Evolutionary conservation across 352 stramenopile species (phyloP), one percentile per base, ranked within the genome.

Genomic region (Globisporangium paddicum): DNA sequence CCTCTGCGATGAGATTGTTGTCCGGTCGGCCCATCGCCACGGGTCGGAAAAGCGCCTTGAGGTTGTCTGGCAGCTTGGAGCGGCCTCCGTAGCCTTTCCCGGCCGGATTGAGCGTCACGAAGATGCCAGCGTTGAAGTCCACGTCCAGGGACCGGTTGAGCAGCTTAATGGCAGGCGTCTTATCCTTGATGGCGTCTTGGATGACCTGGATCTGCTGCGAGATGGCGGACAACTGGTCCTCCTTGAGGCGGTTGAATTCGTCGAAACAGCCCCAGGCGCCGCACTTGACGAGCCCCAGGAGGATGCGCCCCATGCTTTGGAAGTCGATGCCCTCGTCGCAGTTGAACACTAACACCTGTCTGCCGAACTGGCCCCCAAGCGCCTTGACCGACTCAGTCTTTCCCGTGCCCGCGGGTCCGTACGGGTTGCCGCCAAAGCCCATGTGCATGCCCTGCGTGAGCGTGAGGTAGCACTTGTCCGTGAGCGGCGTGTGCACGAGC

Each of bases 181-280:
- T 72, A 26, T 92, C 85, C 63, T 97, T 98, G 54, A 98, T 97
- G 0, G 92, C 93, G 58, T 96, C 87, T 68, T 98, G 89, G 54
- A 98, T 98, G 18, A 97, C 69, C 58, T 98, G 90, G 58, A 98
- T 97, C 70, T 98, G 95, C 72, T 98, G 90, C 0, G 86, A 96
- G 60, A 98, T 94, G 7, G 90, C 94, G 1, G 87, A 97, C 18
- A 98, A 77, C 65, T 98, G 86, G 38, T 98, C 93, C 40, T 96
- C 88, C 56, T 98, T 98, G 2, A 98, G 72, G 1, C 95, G 88
- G 68, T 98, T 98, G 58, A 98, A 98, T 62, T 98, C 94, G 42
- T 98, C 94, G 44, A 98, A 98, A 60, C 94, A 98, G n/a, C 94
- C 94, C 94, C 94, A 98, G 25, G 93, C 95, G 14, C 95, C 94